Conservation (phyloP, 352 stramenopile genomes). For the Pythium phragmitis region DNA sequence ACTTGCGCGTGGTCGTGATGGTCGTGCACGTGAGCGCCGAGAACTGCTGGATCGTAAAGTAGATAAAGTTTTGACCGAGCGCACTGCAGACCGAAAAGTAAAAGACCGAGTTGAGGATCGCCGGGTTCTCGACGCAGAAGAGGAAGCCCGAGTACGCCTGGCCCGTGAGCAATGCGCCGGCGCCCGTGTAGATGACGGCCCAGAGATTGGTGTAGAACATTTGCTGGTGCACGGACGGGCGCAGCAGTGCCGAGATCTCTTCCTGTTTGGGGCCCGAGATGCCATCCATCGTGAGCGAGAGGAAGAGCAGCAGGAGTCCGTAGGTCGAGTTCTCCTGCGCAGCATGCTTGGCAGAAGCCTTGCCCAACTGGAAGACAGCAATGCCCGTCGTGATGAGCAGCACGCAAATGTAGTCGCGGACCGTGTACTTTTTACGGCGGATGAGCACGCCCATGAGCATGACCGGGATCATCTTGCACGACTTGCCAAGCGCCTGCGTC, state of each 20-base stretch:
- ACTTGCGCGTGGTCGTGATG: slow-evolving; percentile 99
- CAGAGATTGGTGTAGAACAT: slow-evolving; percentile 91
- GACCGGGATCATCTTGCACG: slow-evolving; percentile 99
- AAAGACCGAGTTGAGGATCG: slow-evolving; percentile 84
- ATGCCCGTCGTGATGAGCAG: slow-evolving; percentile 90
- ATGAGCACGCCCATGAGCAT: slow-evolving; percentile 94
- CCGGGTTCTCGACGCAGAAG: slow-evolving; percentile 83
- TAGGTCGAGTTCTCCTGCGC: slow-evolving; percentile 90
- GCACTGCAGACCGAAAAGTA: slow-evolving; percentile 96
- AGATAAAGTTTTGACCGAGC: slow-evolving; percentile 99
- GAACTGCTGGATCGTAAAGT: slow-evolving; percentile 98
- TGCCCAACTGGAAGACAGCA: slow-evolving; percentile 89
- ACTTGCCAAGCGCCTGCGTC: slow-evolving; percentile 98
- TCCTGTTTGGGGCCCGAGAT: slow-evolving; percentile 97
- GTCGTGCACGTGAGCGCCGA: slow-evolving; percentile 98
- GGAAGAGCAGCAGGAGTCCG: slow-evolving; percentile 85
- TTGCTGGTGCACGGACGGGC: slow-evolving; percentile 85
- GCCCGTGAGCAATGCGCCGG: slow-evolving; percentile 70
- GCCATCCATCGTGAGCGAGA: slow-evolving; percentile 94
- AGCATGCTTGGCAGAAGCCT: slow-evolving; percentile 65
- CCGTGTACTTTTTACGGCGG: slow-evolving; percentile 88
- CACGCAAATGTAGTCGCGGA: slow-evolving; percentile 90
- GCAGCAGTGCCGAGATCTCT: slow-evolving; percentile 70
- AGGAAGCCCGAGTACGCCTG: slow-evolving; percentile 68
- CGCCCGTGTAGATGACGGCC: slow-evolving; percentile 83